Evolutionary conservation across 495 filamentous ascomycete species (phyloP), one percentile per base, ranked within the genome.

Genomic region (Hamigera avellanea): DNA sequence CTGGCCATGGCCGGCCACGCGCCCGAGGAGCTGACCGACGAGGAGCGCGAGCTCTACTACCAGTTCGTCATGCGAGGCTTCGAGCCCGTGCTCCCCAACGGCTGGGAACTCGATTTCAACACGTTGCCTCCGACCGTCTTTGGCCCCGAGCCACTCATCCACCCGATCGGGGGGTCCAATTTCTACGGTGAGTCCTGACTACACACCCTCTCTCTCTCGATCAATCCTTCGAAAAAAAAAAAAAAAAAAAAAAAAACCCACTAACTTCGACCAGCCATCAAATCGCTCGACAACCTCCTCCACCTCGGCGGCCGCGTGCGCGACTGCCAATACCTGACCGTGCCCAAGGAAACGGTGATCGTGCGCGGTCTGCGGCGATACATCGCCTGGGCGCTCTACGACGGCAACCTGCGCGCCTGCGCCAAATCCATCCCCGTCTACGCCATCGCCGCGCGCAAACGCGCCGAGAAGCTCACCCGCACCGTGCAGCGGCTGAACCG

Each of bases 61-160:
- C 66, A 67, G 30, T 54, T 82, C 8, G 55, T 62, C 3, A 69
- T 71, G 49, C 70, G 79, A 17, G 75, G 78, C 3, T 68, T 66
- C 19, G 75, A 81, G 55, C 68, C 74, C 4, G 47, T 81, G 1
- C 44, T 83, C 16, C 71, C 72, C 1, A 31, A 35, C 3, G 46
- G 56, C 35, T 85, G 76, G 76, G 45, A 59, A 26, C 56, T 63
- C 32, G 80, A 84, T 43, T 84, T 81, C 45, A 44, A 46, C 1
- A 79, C 69, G 0, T 53, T 83, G 21, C 79, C 80, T 0, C 57
- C 67, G 4, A 53, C 56, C 8, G 47, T 84, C 1, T 84, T 83
- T 23, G 45, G 52, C 1, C 47, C 56, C 6, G 47, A 56, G 12
- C 56, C 64, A 0, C 56, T 75, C 28, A 70, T 83, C 43, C 65